Evolutionary conservation across 768 basidiomycete genomes (phyloP).

Genomic region (Podaxis sp.): DNA sequence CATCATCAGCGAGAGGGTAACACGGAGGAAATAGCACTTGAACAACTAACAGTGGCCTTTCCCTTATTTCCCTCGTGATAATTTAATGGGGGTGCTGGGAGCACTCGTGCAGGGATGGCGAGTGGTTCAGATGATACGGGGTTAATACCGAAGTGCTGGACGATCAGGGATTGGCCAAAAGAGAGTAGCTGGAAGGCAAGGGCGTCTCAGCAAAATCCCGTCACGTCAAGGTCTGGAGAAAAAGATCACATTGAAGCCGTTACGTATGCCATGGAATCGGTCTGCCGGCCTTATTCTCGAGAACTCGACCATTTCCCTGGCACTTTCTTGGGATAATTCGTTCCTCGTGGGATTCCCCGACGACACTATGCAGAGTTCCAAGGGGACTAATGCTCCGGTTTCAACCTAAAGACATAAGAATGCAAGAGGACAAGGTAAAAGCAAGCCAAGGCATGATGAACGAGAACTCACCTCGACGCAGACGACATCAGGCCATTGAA

Average conservation of each 20-base stretch:
- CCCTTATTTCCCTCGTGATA: slow-evolving; percentile 57
- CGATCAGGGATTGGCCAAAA: slow-evolving; percentile 68
- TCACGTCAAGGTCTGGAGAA: neutral
- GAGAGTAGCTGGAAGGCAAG: slow-evolving; percentile 40
- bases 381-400: slow-evolving; percentile 60
- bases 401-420: slow-evolving; percentile 44
- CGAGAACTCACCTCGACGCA: slow-evolving; percentile 59
- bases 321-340: slow-evolving; percentile 67
- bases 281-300: slow-evolving; percentile 61
- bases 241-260: slow-evolving; percentile 46
- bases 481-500: slow-evolving; percentile 60
- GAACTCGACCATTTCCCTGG: slow-evolving; percentile 64
- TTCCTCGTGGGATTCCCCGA: slow-evolving; percentile 72
- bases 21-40: neutral
- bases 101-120: slow-evolving; percentile 49
- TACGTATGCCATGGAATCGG: slow-evolving; percentile 52
- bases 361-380: slow-evolving; percentile 65
- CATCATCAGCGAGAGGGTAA: neutral
- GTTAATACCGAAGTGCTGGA: slow-evolving; percentile 62
- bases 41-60: slow-evolving; percentile 48
- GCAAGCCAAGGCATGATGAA: neutral
- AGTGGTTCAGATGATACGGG: slow-evolving; percentile 47
- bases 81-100: slow-evolving; percentile 57
- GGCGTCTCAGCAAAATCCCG: neutral
- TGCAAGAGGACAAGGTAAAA: neutral